Evolutionary conservation across 305 asterid genomes (phyloP), one percentile per base, ranked within the genome.

Genomic region (Fraxinus dipetala): DNA sequence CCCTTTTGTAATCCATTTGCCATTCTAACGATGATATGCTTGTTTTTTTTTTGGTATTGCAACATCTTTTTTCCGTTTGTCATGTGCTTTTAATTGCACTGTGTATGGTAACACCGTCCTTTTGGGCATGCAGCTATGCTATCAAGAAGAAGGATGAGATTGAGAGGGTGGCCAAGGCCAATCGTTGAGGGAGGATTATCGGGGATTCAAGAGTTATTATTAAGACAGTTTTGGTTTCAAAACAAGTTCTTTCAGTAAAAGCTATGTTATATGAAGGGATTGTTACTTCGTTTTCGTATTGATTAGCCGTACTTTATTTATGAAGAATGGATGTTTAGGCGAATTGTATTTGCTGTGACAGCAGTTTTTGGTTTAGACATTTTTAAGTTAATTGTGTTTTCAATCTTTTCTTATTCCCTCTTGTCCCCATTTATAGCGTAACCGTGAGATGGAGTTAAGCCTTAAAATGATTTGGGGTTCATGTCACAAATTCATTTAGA

Each of bases 111-210:
- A 56, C 63, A 54, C 63, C 24, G 2, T 80, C 2, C 4, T 31
- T 2, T 75, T 35, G 38, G 11, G 30, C 73, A 0, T 65, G 84
- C 83, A 87, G 90, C 81, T 87, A 87, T 56, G 90, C 90, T 1
- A 87, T 87, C 81, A 85, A 87, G 84, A 87, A 87, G 89, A 85
- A 87, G 83, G 90, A 87, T 34, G 90, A 85, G 83, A 87, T 85
- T 18, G 88, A 83, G 80, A 83, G 90, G 67, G 88, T 87, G 22
- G 90, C 87, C 24, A 87, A 87, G 83, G 89, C 87, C 72, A 87
- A 87, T 40, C 89, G 87, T 81, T 87, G 78, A 84, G 72, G 26
- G 75, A 70, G 43, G 43, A 5, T 30, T 69, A 31, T 28, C 6
- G 1, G 20, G 38, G 30, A 30, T 70, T 30, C 22, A 1, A 13